Base-by-base conservation (phyloP, 192 early-diverging fungal species). In the Backusella luteola region DNA sequence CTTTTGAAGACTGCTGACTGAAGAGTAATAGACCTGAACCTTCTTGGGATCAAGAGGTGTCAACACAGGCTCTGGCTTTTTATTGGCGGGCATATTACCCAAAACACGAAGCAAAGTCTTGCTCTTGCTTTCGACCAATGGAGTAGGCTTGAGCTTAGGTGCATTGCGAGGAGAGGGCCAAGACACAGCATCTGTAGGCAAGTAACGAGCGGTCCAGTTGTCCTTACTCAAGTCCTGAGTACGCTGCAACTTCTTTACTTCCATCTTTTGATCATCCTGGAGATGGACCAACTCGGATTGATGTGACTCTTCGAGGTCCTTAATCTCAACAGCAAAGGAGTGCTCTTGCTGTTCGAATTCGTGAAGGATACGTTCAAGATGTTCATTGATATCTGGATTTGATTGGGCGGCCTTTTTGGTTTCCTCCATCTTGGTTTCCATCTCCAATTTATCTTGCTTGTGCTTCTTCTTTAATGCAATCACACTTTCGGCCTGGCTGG, bases 21-120 rank as follows among this genome's bases (percentile, higher is more conserved):
- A 85, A 5, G 85, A 86, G 9, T 80, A 76, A 69, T 84, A 88
- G 7, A 88, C 72, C 75, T 88, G 85, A 2, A 88, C 80, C 34
- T 80, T 74, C 36, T 77, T 83, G 32, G 36, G 73, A 75, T 83
- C 82, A 26, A 73, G 34, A 29, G 82, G 78, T 34, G 67, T 73
- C 2, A 78, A 35, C 1, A 76, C 66, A 34, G 77, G 77, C 23
- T 46, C 73, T 17, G 70, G 70, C 11, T 71, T 71, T 32, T 32
- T 23, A 46, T 71, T 44, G 2, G 39, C 70, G 2, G 70, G 70
- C 70, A 71, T 71, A 42, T 32, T 71, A 71, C 70, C 70, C 39
- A 71, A 44, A 34, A 41, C 70, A 35, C 52, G 32, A 32, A 41
- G 42, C 32, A 34, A 66, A 75, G 49, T 69, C 44, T 71, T 53